These are phyloP conservation scores for Myxozyma melibiosi DNA, from an alignment of 805 yeast species.

Conservation along the genomic window DNA sequence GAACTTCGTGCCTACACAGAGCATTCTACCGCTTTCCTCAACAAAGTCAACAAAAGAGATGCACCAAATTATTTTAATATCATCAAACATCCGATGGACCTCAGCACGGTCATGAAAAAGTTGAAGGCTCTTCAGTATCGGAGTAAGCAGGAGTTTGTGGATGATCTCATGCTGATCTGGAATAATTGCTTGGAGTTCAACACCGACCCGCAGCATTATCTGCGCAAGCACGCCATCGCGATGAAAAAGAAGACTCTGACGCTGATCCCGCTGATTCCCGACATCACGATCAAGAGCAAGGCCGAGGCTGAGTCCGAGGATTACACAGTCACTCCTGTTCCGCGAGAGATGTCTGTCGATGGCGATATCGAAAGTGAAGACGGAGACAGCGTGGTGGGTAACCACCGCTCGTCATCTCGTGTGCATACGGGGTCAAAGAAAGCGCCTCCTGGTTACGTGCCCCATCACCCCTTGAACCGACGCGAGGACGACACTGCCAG, in stretches of 20 bases:
- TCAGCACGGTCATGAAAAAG: constrained; percentile 91
- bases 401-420: constrained; percentile 12
- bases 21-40: constrained; percentile 93
- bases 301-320: constrained; percentile 47
- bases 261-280: constrained; percentile 84
- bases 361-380: constrained; percentile 29
- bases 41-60: constrained; percentile 94
- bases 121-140: constrained; percentile 78
- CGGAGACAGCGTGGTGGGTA: constrained; percentile 15
- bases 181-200: constrained; percentile 88
- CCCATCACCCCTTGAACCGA: constrained; percentile 8
- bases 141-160: constrained; percentile 88
- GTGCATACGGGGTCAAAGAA: constrained; percentile 15
- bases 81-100: constrained; percentile 93
- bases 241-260: constrained; percentile 88
- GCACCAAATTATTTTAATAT: constrained; percentile 95
- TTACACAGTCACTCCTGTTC: constrained; percentile 36
- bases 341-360: constrained; percentile 31
- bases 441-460: constrained; percentile 9
- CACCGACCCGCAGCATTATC: constrained; percentile 89
- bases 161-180: constrained; percentile 94
- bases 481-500: constrained; percentile 4
- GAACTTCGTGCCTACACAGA: constrained; percentile 92
- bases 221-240: constrained; percentile 89
- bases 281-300: constrained; percentile 67